Conservation (phyloP, 2,329 filamentous ascomycete genomes). For the Epichloe festucae region DNA sequence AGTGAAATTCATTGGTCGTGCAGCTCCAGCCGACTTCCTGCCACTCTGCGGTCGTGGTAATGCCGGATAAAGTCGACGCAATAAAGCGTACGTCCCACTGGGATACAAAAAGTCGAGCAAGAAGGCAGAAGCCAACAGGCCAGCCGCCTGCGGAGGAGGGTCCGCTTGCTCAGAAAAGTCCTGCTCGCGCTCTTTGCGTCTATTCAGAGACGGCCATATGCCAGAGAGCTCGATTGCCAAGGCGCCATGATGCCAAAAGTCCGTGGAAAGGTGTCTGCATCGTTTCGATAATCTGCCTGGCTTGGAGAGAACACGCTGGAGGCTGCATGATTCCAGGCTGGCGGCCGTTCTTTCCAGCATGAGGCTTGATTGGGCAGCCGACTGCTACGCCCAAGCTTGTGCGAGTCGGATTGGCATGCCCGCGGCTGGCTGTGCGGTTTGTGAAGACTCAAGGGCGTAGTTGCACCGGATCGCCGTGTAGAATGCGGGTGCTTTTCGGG, state of each 20-base stretch:
- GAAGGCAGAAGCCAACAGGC: slow-evolving; percentile 32
- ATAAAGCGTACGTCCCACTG: slow-evolving; percentile 27
- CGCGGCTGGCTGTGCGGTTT: slow-evolving; percentile 4
- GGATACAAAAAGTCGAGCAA: slow-evolving; percentile 46
- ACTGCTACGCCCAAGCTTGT: slow-evolving; percentile 9
- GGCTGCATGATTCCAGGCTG: slow-evolving; percentile 41
- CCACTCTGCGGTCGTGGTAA: slow-evolving; percentile 13
- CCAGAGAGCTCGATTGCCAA: slow-evolving; percentile 33
- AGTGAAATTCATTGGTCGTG: slow-evolving; percentile 16
- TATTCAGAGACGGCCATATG: slow-evolving; percentile 25
- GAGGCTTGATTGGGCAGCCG: slow-evolving; percentile 13
- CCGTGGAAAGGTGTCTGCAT: slow-evolving; percentile 31
- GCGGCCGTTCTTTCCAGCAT: slow-evolving; percentile 48
- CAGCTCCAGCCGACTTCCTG: slow-evolving; percentile 3
- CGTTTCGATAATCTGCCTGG: slow-evolving; percentile 23
- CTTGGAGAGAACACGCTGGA: slow-evolving; percentile 37
- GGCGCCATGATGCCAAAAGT: slow-evolving; percentile 43
- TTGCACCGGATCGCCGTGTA: neutral
- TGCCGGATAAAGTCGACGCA: slow-evolving; percentile 26
- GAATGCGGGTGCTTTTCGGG: neutral
- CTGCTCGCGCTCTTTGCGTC: slow-evolving; percentile 11
- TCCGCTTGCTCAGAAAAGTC: slow-evolving; percentile 10
- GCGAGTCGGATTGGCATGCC: slow-evolving; percentile 13
- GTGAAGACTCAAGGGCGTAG: neutral
- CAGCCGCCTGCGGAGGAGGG: slow-evolving; percentile 12